A percentile compares a stretch with the other conserved stretches of the same genome.
Conservation (phyloP, 176 grass and related monocot genomes). For the Echinochloa phyllopogon region DNA sequence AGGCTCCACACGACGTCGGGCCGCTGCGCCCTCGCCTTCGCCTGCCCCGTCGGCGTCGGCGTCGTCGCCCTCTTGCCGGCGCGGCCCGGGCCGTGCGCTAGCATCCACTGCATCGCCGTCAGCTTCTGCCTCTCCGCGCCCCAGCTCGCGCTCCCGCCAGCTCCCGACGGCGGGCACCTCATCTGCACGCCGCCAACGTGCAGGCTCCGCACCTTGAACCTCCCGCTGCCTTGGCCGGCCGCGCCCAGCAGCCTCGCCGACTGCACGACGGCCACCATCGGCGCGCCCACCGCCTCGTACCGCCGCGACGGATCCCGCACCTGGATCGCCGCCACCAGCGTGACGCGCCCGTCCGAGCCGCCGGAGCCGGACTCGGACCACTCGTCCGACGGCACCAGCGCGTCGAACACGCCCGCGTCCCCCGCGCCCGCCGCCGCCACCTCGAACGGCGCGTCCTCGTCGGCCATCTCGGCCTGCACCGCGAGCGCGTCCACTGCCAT, state of each 20-base stretch:
- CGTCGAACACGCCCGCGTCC: conserved; percentile 53
- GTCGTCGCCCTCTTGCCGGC: conserved; percentile 47
- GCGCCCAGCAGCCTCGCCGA: conserved; percentile 43
- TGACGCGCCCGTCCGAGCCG: conserved; percentile 42
- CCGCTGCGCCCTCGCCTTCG: conserved; percentile 39
- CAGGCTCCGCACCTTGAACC: conserved; percentile 79
- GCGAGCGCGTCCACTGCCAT: conserved; percentile 83
- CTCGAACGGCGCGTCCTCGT: conserved; percentile 79
- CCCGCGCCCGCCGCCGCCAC: conserved; percentile 44
- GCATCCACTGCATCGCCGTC: conserved; percentile 85
- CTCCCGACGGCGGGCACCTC: conserved; percentile 37
- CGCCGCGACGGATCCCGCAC: conserved; percentile 75
- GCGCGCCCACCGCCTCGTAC: conserved; percentile 79
- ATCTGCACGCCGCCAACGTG: conserved; percentile 78
- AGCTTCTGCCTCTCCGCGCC: conserved; percentile 74
- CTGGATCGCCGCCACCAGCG: conserved; percentile 63
- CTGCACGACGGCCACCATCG: conserved; percentile 80
- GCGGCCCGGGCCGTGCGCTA: conserved; percentile 52
- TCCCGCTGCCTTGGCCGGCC: conserved; percentile 35
- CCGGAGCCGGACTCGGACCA: conserved; percentile 32
- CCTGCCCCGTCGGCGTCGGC: conserved; percentile 15
- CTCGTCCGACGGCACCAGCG: conserved; percentile 53
- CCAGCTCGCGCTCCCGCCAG: conserved; percentile 45
- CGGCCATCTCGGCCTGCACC: conserved; percentile 69
- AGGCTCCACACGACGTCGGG: conserved; percentile 80